Conservation (phyloP, 2,329 filamentous ascomycete genomes). For the Sarocladium strictum region DNA sequence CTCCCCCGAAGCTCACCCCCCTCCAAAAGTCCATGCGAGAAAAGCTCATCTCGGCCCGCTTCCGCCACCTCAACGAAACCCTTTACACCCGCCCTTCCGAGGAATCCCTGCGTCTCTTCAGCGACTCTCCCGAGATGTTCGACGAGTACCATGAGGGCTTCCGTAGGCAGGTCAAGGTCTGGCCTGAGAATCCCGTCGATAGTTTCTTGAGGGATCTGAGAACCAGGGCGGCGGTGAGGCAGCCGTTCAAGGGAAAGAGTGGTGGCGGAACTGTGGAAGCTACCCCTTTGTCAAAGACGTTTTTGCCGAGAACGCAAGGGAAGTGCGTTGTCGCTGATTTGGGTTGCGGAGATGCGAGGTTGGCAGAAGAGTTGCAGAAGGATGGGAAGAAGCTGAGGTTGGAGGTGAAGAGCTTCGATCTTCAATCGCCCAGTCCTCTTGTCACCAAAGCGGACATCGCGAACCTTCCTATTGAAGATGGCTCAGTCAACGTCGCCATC, state of each 20-base stretch:
- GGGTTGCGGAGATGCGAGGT: constrained; percentile 85
- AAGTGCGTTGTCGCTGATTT: constrained; percentile 80
- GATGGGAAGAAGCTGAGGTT: constrained; percentile 63
- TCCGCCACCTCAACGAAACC: constrained; percentile 94
- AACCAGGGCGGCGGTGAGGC: constrained; percentile 33
- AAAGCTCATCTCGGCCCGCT: constrained; percentile 90
- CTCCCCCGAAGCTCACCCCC: constrained; percentile 68
- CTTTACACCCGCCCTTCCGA: constrained; percentile 88
- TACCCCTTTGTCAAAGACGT: constrained; percentile 25
- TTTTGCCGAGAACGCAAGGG: constrained; percentile 67
- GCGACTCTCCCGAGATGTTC: constrained; percentile 85
- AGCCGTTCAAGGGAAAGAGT: constrained; percentile 22
- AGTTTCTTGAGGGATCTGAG: constrained; percentile 71
- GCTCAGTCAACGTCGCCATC: constrained; percentile 76
- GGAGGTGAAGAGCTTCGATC: constrained; percentile 77
- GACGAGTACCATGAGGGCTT: constrained; percentile 95
- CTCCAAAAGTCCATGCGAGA: constrained; percentile 91
- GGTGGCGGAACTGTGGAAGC: neutral
- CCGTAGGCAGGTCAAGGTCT: constrained; percentile 87
- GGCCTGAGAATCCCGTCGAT: constrained; percentile 95
- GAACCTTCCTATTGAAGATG: constrained; percentile 68
- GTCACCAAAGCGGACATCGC: constrained; percentile 89
- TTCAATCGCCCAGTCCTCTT: constrained; percentile 68
- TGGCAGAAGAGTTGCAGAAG: constrained; percentile 62
- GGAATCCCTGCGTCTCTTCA: constrained; percentile 78